A percentile compares a stretch with the other conserved stretches of the same genome.
Evolutionary conservation across 768 basidiomycete genomes (phyloP).

Genomic region (Lentinus tigrinus): DNA sequence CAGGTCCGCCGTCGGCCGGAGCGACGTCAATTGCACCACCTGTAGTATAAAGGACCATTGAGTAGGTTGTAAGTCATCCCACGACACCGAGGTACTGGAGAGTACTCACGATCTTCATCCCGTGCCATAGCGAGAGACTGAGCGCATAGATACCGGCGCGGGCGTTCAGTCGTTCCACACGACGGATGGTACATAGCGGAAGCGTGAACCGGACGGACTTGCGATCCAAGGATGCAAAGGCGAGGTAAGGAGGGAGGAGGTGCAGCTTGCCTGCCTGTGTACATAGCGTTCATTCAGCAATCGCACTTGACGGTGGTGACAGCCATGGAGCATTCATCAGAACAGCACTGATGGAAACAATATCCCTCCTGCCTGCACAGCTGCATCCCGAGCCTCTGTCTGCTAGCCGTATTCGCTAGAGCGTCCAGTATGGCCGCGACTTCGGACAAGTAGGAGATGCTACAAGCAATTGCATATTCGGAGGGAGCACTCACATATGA

Average conservation of each 20-base stretch:
- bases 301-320: neutral
- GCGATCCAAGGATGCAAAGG: constrained; percentile 87
- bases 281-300: neutral
- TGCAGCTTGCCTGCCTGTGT: constrained; percentile 85
- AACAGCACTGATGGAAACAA: neutral
- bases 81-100: neutral
- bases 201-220: constrained; percentile 91
- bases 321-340: neutral
- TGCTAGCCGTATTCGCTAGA: neutral
- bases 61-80: neutral
- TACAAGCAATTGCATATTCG: neutral
- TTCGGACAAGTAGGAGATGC: neutral
- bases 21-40: constrained; percentile 91
- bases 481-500: constrained; percentile 71
- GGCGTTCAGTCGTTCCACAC: constrained; percentile 92
- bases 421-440: neutral
- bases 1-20: constrained; percentile 88
- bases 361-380: neutral
- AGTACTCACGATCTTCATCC: constrained; percentile 75
- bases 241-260: constrained; percentile 85
- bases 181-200: constrained; percentile 86
- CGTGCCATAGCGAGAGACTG: constrained; percentile 91
- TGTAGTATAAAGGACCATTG: constrained; percentile 26
- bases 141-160: constrained; percentile 96
- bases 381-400: neutral